Conservation (phyloP, 306 rosid genomes). For the Quercus engelmannii region DNA sequence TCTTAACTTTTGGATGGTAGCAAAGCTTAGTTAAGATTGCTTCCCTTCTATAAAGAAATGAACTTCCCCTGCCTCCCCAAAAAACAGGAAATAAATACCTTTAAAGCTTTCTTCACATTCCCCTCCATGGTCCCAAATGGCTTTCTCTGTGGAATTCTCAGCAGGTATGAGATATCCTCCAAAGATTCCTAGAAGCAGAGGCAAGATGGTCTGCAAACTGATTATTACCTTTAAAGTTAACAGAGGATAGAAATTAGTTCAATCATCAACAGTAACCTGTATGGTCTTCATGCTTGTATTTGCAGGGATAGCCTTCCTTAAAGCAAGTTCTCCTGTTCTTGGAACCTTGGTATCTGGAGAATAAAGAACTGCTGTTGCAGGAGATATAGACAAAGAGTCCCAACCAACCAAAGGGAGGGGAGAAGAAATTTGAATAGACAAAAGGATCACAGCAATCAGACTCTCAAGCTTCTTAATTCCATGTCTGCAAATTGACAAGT, state of each 20-base stretch:
- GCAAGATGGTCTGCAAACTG: constrained; percentile 9
- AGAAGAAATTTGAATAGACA: constrained; percentile 50
- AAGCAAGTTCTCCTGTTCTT: constrained; percentile 87
- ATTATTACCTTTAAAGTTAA: not conserved
- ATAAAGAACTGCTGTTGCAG: constrained; percentile 68
- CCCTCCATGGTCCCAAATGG: constrained; percentile 98
- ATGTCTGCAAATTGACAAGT: constrained; percentile 24
- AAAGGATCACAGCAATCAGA: constrained; percentile 47
- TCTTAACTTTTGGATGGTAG: not conserved
- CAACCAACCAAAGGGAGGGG: constrained; percentile 45
- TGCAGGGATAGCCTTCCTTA: constrained; percentile 89
- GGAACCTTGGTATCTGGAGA: constrained; percentile 92
- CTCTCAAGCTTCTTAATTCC: constrained; percentile 49
- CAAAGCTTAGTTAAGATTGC: not conserved
- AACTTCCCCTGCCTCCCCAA: not conserved
- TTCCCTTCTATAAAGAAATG: not conserved
- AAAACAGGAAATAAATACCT: constrained; percentile 36
- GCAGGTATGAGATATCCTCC: constrained; percentile 78
- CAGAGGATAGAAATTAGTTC: not conserved
- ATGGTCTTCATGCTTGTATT: constrained; percentile 78
- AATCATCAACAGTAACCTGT: constrained; percentile 50
- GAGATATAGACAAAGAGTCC: constrained; percentile 38
- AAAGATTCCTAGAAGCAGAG: constrained; percentile 60
- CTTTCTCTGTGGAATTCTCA: constrained; percentile 92
- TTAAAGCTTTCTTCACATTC: constrained; percentile 85